These are phyloP conservation scores for Cydonia oblonga DNA, from an alignment of 331 rosid species.

Conservation along the genomic window DNA sequence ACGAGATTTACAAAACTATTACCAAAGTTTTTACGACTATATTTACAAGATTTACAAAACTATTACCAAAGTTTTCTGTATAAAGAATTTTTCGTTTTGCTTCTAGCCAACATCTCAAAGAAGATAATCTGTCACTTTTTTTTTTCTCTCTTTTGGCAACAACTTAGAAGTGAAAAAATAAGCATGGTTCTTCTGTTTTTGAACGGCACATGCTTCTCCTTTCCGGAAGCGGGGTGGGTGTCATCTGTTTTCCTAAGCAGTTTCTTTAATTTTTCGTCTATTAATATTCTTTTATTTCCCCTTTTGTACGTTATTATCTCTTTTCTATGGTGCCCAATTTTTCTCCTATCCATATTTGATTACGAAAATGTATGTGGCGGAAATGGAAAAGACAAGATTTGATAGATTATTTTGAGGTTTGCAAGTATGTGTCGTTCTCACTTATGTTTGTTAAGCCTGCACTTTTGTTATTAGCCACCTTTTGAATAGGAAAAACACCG, in stretches of 20 bases:
- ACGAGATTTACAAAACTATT: not conserved
- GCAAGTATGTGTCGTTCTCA: not conserved
- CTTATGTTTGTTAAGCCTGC: not conserved
- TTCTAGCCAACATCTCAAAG: not conserved
- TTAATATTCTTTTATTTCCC: not conserved
- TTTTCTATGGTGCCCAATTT: not conserved
- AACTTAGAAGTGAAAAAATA: not conserved
- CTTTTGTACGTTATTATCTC: not conserved
- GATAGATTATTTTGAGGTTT: not conserved
- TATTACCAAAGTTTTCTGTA: not conserved
- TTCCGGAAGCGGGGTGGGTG: not conserved
- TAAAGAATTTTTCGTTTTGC: not conserved
- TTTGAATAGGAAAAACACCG: not conserved
- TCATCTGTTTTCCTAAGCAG: not conserved
- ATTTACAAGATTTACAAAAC: slow-evolving; percentile 1
- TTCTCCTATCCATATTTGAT: not conserved
- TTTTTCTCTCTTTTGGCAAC: not conserved
- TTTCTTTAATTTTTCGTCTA: not conserved
- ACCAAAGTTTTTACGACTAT: slow-evolving; percentile 9
- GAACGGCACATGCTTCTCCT: not conserved
- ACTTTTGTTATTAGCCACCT: not conserved
- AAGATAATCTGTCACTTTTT: not conserved
- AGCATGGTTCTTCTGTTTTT: not conserved
- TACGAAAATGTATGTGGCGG: not conserved
- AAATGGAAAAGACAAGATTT: not conserved